Percentiles rank a stretch among this genome's conserved stretches.
Conservation (phyloP, 2,329 filamentous ascomycete genomes). For the Alternaria novae-zelandiae region DNA sequence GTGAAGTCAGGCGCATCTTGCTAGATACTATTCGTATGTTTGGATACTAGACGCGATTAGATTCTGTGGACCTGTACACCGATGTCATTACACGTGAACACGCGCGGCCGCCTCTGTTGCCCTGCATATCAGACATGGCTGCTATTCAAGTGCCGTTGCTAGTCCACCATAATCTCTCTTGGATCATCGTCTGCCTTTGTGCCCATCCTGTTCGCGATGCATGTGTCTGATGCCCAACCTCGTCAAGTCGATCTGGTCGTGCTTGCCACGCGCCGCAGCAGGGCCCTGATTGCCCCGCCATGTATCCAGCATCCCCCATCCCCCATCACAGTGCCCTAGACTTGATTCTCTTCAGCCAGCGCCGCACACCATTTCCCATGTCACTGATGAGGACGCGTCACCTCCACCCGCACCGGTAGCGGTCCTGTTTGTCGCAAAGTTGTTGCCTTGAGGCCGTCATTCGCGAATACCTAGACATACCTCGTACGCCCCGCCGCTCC, state of each 20-base stretch:
- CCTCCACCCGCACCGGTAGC: slow-evolving; percentile 29
- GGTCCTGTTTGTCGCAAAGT: slow-evolving; percentile 5
- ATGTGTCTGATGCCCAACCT: slow-evolving; percentile 22
- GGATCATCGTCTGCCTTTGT: neutral
- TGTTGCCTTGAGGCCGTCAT: slow-evolving; percentile 5
- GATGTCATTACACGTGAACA: slow-evolving; percentile 29
- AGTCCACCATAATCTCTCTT: neutral
- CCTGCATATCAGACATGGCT: slow-evolving; percentile 8
- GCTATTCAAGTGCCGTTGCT: neutral
- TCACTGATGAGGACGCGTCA: slow-evolving; percentile 40
- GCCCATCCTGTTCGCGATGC: neutral
- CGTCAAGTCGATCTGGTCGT: neutral
- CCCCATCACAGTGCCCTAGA: slow-evolving; percentile 32
- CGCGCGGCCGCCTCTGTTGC: slow-evolving; percentile 20
- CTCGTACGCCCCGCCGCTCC: slow-evolving; percentile 9
- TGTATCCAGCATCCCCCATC: slow-evolving; percentile 24
- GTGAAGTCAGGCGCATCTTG: slow-evolving; percentile 22
- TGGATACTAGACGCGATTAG: slow-evolving; percentile 16
- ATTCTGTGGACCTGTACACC: slow-evolving; percentile 9
- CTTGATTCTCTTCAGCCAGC: slow-evolving; percentile 21
- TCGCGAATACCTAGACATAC: neutral
- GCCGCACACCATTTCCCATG: slow-evolving; percentile 13
- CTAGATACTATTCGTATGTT: slow-evolving; percentile 9
- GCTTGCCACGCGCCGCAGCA: slow-evolving; percentile 5
- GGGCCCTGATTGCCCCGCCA: slow-evolving; percentile 34